These are phyloP conservation scores for Microsporum canis DNA, from an alignment of 2,329 filamentous ascomycete genomes.

Conservation along the genomic window DNA sequence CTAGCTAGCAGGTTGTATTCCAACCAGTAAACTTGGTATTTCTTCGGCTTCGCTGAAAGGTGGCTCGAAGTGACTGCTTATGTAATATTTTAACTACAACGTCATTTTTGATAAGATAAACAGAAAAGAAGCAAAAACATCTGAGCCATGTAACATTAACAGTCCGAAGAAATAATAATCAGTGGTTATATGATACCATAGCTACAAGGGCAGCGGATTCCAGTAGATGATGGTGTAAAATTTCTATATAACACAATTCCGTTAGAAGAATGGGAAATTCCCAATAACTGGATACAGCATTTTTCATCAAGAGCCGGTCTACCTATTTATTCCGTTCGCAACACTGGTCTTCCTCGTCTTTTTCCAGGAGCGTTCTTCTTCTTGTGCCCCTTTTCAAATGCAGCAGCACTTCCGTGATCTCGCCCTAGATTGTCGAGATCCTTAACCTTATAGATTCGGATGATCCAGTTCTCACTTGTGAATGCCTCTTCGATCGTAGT, in stretches of 20 bases:
- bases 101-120: background rate
- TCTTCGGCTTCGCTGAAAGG: background rate
- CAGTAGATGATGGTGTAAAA: background rate
- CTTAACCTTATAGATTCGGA: constrained; percentile 99
- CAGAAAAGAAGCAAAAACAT: background rate
- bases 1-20: background rate
- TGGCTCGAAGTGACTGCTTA: background rate
- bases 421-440: constrained; percentile 92
- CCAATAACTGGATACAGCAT: background rate
- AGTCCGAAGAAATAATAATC: background rate
- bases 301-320: background rate
- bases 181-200: background rate
- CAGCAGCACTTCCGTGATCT: constrained; percentile 58
- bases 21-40: background rate
- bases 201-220: background rate
- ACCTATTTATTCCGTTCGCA: constrained; percentile 25
- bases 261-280: background rate
- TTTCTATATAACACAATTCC: constrained; percentile 2
- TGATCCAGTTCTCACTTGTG: constrained; percentile 99
- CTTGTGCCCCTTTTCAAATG: constrained; percentile 43
- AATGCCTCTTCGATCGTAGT: constrained; percentile 92
- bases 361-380: constrained; percentile 34
- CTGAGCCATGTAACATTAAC: background rate
- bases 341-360: constrained; percentile 34
- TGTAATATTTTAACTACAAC: background rate